Evolutionary conservation across 768 basidiomycete genomes (phyloP), one percentile per base, ranked within the genome.

Genomic region (Melanogaster broomeanus): DNA sequence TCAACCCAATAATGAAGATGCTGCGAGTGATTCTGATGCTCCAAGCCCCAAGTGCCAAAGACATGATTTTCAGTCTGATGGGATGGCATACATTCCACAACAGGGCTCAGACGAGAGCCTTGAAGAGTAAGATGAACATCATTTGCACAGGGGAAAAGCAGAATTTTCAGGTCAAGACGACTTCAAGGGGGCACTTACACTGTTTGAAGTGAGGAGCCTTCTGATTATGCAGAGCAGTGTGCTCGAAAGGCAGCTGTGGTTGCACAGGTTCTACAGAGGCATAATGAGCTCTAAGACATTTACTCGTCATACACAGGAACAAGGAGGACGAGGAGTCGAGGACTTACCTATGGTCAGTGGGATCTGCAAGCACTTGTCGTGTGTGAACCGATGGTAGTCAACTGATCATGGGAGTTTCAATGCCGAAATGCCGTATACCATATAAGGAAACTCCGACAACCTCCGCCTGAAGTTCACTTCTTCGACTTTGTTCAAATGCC

Each of bases 191-290:
- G 21, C 16, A 18, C 43, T 31, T 45, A 22, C 10, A 24, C 19
- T 27, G 15, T 35, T 46, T 35, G 33, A 46, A 25, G 45, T 34
- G 45, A 46, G 16, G 33, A 35, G 15, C 16, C 45, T 24, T 21
- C 45, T 34, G 45, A 46, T 35, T 46, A 46, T 46, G 45, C 31
- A 21, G 45, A 46, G 9, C 31, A 46, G 35, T 46, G 45, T 46
- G 45, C 45, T 21, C 16, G 13, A 16, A 24, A 46, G 21, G 45
- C 45, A 10, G 45, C 35, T 22, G 34, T 21, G 37, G 22, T 19
- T 35, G 45, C 35, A 47, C 45, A 21, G 15, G 25, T 37, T 47
- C 12, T 47, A 34, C 21, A 47, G 45, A 30, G 45, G 10, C 30
- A 2, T 30, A 10, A 30, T 30, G 30, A 30, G 30, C 30, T 30